These are phyloP conservation scores for Hepatocystis sp. DNA, from an alignment of 169 alveolate species.

Conservation along the genomic window DNA sequence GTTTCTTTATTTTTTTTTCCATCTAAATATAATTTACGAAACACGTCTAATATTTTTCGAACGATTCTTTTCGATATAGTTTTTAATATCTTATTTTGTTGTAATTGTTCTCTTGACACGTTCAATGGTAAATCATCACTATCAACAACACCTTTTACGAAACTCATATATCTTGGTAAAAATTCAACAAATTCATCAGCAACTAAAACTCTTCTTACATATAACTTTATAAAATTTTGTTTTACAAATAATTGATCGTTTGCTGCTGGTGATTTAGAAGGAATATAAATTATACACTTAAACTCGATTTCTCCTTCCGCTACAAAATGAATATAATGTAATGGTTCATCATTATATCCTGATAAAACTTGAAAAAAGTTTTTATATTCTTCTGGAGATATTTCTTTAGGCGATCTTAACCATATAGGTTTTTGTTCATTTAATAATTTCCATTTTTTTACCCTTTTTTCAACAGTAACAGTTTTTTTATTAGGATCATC, in stretches of 20 bases:
- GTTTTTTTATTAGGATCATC: conserved; percentile 88
- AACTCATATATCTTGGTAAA: conserved; percentile 95
- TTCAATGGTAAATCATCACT: conserved; percentile 96
- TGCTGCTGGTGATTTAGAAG: conserved; percentile 94
- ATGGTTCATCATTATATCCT: conserved; percentile 96
- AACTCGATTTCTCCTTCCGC: conserved; percentile 99
- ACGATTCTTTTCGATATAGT: conserved; percentile 97
- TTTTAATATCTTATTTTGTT: conserved; percentile 94
- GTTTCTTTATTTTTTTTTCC: conserved; percentile 88
- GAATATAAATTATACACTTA: conserved; percentile 97
- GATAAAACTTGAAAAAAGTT: conserved; percentile 96
- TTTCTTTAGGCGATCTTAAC: conserved; percentile 97
- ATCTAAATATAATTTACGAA: conserved; percentile 93
- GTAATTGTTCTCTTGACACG: conserved; percentile 95
- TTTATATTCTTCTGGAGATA: conserved; percentile 96
- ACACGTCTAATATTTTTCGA: conserved; percentile 95
- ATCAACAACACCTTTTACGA: conserved; percentile 96
- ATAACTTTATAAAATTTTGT: conserved; percentile 91
- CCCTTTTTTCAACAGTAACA: conserved; percentile 91
- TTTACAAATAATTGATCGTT: conserved; percentile 93
- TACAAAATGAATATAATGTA: conserved; percentile 97
- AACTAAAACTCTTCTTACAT: conserved; percentile 94
- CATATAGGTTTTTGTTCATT: conserved; percentile 99
- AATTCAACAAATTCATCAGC: conserved; percentile 95
- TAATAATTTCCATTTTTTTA: conserved; percentile 86